Percentiles rank a stretch among this genome's conserved stretches.
phyloP scores from a whole-genome alignment of 2,329 filamentous ascomycete genomes.

The Botrytis squamosa region DNA sequence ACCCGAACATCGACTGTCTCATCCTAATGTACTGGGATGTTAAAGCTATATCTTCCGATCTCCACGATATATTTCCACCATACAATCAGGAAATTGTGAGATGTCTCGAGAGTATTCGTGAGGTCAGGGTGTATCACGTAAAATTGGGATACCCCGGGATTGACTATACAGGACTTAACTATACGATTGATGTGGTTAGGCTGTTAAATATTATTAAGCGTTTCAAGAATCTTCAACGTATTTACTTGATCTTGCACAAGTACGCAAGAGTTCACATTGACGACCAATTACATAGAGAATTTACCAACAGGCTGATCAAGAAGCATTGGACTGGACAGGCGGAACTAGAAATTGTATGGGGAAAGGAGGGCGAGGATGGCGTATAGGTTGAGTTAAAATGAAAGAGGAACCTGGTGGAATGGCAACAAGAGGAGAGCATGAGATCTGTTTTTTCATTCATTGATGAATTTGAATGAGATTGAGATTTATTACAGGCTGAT shows the following conservation, averaged over 20 bases:
- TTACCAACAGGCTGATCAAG: neutral
- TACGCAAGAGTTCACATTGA: too few relatives aligned
- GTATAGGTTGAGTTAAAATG: too few relatives aligned
- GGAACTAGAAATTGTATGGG: neutral
- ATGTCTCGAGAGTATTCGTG: neutral
- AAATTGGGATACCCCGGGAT: too few relatives aligned
- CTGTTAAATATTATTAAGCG: neutral
- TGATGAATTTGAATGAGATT: neutral
- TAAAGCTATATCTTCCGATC: accelerated
- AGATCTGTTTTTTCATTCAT: neutral
- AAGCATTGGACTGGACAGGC: neutral
- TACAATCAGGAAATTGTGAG: neutral
- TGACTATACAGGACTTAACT: too few relatives aligned
- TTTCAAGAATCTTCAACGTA: neutral
- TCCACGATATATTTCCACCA: neutral
- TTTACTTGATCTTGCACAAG: neutral
- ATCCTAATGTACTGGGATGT: neutral
- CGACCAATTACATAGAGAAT: too few relatives aligned
- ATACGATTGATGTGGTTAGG: too few relatives aligned
- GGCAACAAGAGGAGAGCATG: neutral
- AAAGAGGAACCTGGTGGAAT: neutral
- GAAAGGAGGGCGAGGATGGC: neutral
- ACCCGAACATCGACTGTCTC: neutral
- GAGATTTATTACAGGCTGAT: neutral
- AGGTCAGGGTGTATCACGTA: neutral